Base-by-base conservation (phyloP, 306 rosid species). In the Corylus avellana region DNA sequence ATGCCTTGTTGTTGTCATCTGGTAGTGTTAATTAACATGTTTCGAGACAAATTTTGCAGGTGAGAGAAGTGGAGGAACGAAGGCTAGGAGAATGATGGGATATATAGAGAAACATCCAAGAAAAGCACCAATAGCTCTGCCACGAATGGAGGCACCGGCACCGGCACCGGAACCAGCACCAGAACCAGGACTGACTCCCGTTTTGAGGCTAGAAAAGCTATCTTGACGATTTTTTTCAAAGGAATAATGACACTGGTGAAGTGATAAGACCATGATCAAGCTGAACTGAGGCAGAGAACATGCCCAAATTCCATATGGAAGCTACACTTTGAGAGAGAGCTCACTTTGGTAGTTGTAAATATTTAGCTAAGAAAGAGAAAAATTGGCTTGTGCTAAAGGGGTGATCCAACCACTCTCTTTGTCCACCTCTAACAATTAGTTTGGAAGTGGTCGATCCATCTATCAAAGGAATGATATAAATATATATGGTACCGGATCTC, bases 81-180 rank as follows among this genome's bases (percentile, higher is more conserved):
- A 79, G 83, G 84, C 70, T 3, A 84, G 97, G 77, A 91, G 82
- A 91, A 78, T 88, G 87, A 78, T 83, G 66, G 83, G 83, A 1
- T 77, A 72, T 80, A 83, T 72, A 5, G 70, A 83, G 74, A 80
- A 82, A 14, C 39, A 42, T 73, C 42, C 27, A 50, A 46, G 12
- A 63, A 84, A 39, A 82, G 27, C 70, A 48, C 71, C 86, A 7
- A 67, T 46, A 44, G 55, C 73, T 5, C 49, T 49, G 58, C 61
- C 79, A 4, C 55, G 37, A 29, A 61, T 47, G 27, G 66, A 18
- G 63, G 82, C 82, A 18, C 86, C 75, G 4, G 86, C 89, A 18
- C 85, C 90, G 1, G 76, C 72, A 11, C 78, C 84, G 1, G 71
- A 77, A n/a, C 85, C 69, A 12, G 75, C 75, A 67, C 78, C 86